Evolutionary conservation across 2,329 filamentous ascomycete genomes (phyloP), one percentile per base, ranked within the genome.

Genomic region (Bipolaris zeicola): DNA sequence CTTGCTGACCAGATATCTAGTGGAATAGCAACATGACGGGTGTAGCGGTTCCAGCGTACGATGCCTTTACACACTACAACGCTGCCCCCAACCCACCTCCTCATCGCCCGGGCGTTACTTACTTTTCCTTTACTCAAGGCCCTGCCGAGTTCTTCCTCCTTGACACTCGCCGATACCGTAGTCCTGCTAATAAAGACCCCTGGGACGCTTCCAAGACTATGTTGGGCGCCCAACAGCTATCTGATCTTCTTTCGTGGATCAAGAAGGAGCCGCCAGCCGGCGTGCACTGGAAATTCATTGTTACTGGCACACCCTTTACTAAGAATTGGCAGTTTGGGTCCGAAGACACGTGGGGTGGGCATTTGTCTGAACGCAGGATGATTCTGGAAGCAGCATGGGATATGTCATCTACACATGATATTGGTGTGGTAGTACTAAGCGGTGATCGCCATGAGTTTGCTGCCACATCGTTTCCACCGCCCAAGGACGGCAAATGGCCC

Each of bases 371-470:
- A 79, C 88, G 95, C 14, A 85, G 83, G 51, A 82, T 81, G 52
- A 85, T 98, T 24, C 87, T 99, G 13, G 89, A 96, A 73, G 90
- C 91, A 2, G 96, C 97, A 85, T 98, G 95, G 92, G 88, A 90
- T 59, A 88, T 90, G 0, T 88, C 91, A n/a, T 80, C 85, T 11
- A 76, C 78, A 1, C 85, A 86, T 5, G 90, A 91, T 6, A 80
- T 89, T 5, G 91, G 93, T 22, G 88, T 98, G 6, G 83, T 96
- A 3, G 81, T 98, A 11, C 81, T 99, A 10, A 95, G 90, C 14
- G 95, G 95, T 0, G 95, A 99, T 70, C 83, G 95, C n/a, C 95
- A 99, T 72, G 95, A 99, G 75, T 98, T 98, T 74, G 95, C 91
- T 1, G 93, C 94, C 0, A 98, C 94, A 0, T 87, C 88, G 0